A percentile compares a stretch with the other conserved stretches of the same genome.
Evolutionary conservation across 2,329 filamentous ascomycete species (phyloP).

Genomic region (Alternaria gansuensis): DNA sequence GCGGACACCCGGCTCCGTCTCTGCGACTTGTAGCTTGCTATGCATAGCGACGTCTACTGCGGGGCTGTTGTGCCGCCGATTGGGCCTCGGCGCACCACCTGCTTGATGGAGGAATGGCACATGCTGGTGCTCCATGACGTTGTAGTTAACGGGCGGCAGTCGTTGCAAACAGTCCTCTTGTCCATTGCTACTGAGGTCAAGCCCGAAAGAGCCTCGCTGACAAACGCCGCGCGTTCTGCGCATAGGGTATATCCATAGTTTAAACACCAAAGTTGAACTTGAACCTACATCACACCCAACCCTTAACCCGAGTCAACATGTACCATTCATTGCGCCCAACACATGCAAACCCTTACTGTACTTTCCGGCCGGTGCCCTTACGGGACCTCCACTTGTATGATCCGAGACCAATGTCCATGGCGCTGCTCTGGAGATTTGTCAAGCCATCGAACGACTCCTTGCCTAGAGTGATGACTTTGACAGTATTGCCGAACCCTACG

Average conservation of each 20-base stretch:
- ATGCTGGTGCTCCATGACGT: slow-evolving; percentile 19
- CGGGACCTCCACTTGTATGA: slow-evolving; percentile 25
- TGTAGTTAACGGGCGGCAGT: neutral
- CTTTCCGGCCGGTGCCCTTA: slow-evolving; percentile 25
- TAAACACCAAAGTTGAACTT: slow-evolving; percentile 10
- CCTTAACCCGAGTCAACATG: neutral
- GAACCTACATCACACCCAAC: slow-evolving; percentile 8
- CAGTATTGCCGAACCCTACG: slow-evolving; percentile 74
- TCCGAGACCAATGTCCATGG: slow-evolving; percentile 23
- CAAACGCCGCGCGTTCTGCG: slow-evolving; percentile 19
- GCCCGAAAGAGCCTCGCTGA: slow-evolving; percentile 1
- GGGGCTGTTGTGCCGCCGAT: slow-evolving; percentile 24
- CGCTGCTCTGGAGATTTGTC: slow-evolving; percentile 18
- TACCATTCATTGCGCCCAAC: slow-evolving; percentile 7
- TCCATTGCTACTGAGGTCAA: slow-evolving; percentile 2
- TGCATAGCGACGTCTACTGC: slow-evolving; percentile 23
- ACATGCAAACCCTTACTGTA: slow-evolving; percentile 19
- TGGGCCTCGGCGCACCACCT: slow-evolving; percentile 17
- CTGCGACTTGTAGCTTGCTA: slow-evolving; percentile 15
- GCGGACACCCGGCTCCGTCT: slow-evolving; percentile 19
- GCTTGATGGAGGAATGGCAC: slow-evolving; percentile 12
- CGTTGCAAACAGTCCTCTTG: neutral
- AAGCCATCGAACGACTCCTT: slow-evolving; percentile 67
- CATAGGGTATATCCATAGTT: slow-evolving; percentile 21
- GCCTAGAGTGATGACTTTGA: slow-evolving; percentile 75